Base-by-base conservation (phyloP, 2,329 filamentous ascomycete genomes). In the Pyrenophora tritici-repentis region DNA sequence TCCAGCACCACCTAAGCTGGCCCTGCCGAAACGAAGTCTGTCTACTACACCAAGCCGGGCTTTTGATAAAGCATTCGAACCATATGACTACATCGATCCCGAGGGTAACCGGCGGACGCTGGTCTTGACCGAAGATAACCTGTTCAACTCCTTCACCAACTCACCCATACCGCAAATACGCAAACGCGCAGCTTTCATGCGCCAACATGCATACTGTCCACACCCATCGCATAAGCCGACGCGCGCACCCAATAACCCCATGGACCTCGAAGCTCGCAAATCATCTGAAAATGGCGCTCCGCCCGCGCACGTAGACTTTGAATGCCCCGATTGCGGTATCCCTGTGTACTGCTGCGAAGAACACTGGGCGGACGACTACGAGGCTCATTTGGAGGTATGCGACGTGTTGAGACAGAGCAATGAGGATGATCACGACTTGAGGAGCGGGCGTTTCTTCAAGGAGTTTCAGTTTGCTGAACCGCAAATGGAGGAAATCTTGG, bases 341-440 rank as follows among this genome's bases (percentile, higher is more conserved):
- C 92, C 95, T 0, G 86, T 96, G 6, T 96, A 94, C 71, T 99
- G 94, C 78, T 93, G 86, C 63, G 89, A 97, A 74, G 88, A 91
- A 62, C 94, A 99, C 73, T 97, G 93, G 89, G 91, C 89, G 71
- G 91, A 95, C 63, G 91, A 97, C 73, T 99, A 96, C 68, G 93
- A 97, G 75, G 83, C 86, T 14, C 94, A 99, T 74, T 74, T 99
- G 54, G 85, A 97, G 69, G 87, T 99, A 31, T 99, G 94, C 73
- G 93, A 99, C 67, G 89, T 89, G 0, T 78, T 99, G 49, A 82
- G 88, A 59, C 88, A 97, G 75, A 93, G 96, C 75, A 99, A 99
- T 63, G 94, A 99, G 76, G 94, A 99, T 69, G 94, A 99, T 63
- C 95, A 99, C 70, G 94, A 99, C 73, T 76, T 99, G 61, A 83